phyloP scores from a whole-genome alignment of 495 filamentous ascomycete species.

The Neurospora sp. region DNA sequence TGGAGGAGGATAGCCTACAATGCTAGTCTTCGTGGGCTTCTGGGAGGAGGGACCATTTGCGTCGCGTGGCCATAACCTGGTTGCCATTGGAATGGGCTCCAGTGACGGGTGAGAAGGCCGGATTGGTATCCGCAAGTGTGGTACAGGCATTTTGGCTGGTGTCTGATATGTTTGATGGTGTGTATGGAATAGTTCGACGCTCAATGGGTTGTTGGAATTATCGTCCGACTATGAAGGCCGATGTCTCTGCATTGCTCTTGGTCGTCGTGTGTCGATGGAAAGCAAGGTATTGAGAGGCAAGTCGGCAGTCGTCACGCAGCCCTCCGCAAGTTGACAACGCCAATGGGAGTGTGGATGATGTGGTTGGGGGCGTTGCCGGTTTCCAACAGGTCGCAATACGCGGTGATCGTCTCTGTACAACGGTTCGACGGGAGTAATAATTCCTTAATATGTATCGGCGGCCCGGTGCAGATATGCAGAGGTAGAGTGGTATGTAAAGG shows the following conservation, averaged over 20 bases:
- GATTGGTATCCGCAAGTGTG: slow-evolving; percentile 8
- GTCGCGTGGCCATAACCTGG: slow-evolving; percentile 5
- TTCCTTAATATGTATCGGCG: not conserved
- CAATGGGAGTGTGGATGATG: not conserved
- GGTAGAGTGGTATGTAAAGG: not conserved
- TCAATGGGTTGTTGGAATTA: slow-evolving; percentile 3
- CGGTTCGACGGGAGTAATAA: not conserved
- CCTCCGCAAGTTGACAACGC: not conserved
- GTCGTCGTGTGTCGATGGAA: not conserved
- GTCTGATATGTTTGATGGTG: not conserved
- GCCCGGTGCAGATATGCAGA: not conserved
- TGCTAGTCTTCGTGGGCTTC: slow-evolving; percentile 5
- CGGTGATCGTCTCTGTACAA: not conserved
- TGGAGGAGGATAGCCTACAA: not conserved
- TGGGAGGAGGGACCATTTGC: not conserved
- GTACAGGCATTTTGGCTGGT: slow-evolving; percentile 6
- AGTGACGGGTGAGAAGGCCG: slow-evolving; percentile 1
- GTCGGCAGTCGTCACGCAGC: slow-evolving; percentile 3
- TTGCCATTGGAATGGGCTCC: not conserved
- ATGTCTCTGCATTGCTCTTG: slow-evolving; percentile 13
- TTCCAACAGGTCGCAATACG: not conserved
- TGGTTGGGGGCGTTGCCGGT: not conserved
- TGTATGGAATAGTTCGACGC: not conserved
- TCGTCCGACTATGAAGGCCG: slow-evolving; percentile 8
- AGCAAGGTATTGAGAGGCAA: not conserved